Percentiles rank a stretch among this genome's conserved stretches.
These are phyloP conservation scores for Fusarium sp. DNA, from an alignment of 2,329 filamentous ascomycete species.

Conservation along the genomic window DNA sequence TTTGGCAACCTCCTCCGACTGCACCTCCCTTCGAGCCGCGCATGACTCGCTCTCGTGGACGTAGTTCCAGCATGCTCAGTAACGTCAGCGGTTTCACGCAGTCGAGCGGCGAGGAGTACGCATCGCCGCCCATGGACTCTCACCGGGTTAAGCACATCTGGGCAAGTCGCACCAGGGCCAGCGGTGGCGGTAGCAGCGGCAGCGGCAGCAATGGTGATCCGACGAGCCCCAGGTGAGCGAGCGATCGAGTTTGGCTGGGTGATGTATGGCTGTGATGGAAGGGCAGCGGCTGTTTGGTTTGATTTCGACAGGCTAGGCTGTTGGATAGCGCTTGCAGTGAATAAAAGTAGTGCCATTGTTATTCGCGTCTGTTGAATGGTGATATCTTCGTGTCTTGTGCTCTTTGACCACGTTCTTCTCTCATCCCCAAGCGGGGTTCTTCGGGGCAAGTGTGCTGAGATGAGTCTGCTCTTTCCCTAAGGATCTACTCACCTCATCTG, in stretches of 20 bases:
- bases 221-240: slow-evolving; percentile 56
- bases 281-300: slow-evolving; percentile 27
- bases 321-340: slow-evolving; percentile 45
- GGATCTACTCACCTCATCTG: neutral
- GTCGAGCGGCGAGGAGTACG: slow-evolving; percentile 64
- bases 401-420: accelerated
- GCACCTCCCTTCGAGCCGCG: slow-evolving; percentile 52
- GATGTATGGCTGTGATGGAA: slow-evolving; percentile 8
- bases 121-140: slow-evolving; percentile 42
- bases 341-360: slow-evolving; percentile 48
- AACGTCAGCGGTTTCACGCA: slow-evolving; percentile 75
- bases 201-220: slow-evolving; percentile 64
- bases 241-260: neutral
- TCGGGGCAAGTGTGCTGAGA: neutral
- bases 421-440: neutral
- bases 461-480: neutral
- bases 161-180: slow-evolving; percentile 43
- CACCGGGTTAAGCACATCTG: slow-evolving; percentile 40
- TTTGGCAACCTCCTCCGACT: slow-evolving; percentile 55
- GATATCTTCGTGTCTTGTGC: neutral
- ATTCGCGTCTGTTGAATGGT: neutral
- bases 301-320: slow-evolving; percentile 28
- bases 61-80: slow-evolving; percentile 75
- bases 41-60: slow-evolving; percentile 61
- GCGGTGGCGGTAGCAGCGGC: slow-evolving; percentile 59